Evolutionary conservation across 1,284 basidiomycete genomes (phyloP).

Genomic region (Cutaneotrichosporon spelunceum): DNA sequence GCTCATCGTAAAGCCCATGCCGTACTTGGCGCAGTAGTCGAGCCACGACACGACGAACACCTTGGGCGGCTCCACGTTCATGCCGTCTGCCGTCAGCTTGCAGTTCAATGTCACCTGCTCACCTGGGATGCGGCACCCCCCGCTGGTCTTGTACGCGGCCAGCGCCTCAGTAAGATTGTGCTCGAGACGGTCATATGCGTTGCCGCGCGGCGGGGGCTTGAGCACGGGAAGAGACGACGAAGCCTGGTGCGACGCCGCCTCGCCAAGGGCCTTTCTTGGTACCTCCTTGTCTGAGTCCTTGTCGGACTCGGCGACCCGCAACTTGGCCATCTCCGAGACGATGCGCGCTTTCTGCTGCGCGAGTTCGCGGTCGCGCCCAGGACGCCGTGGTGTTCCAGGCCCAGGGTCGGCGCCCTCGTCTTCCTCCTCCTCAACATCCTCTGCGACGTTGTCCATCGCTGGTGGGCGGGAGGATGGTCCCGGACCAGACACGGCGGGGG

Average conservation of each 20-base stretch:
- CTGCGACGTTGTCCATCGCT: slow-evolving; percentile 55
- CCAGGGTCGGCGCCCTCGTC: slow-evolving; percentile 44
- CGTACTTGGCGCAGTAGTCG: slow-evolving; percentile 97
- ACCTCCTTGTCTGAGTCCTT: slow-evolving; percentile 8
- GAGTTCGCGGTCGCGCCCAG: slow-evolving; percentile 52
- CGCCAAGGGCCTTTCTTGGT: slow-evolving; percentile 11
- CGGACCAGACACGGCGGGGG: slow-evolving; percentile 13
- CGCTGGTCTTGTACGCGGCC: slow-evolving; percentile 1
- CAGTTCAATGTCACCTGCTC: slow-evolving; percentile 20
- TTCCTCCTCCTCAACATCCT: slow-evolving; percentile 42
- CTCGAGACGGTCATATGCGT: slow-evolving; percentile 45
- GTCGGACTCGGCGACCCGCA: slow-evolving; percentile 22
- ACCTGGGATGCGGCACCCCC: slow-evolving; percentile 52
- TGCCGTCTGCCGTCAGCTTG: slow-evolving; percentile 24
- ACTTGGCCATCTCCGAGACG: slow-evolving; percentile 74
- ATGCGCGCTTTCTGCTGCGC: slow-evolving; percentile 83
- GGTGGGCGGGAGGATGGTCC: slow-evolving; percentile 54
- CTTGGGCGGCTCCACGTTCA: slow-evolving; percentile 60
- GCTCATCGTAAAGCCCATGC: slow-evolving; percentile 93
- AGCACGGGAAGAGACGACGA: not conserved
- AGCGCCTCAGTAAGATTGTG: slow-evolving; percentile 60
- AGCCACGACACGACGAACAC: slow-evolving; percentile 97
- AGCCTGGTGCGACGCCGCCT: not conserved
- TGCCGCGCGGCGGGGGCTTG: slow-evolving; percentile 5
- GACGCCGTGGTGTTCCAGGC: slow-evolving; percentile 11